A percentile compares a stretch with the other conserved stretches of the same genome.
Evolutionary conservation across 305 asterid genomes (phyloP).

Genomic region (Fraxinus ornus): DNA sequence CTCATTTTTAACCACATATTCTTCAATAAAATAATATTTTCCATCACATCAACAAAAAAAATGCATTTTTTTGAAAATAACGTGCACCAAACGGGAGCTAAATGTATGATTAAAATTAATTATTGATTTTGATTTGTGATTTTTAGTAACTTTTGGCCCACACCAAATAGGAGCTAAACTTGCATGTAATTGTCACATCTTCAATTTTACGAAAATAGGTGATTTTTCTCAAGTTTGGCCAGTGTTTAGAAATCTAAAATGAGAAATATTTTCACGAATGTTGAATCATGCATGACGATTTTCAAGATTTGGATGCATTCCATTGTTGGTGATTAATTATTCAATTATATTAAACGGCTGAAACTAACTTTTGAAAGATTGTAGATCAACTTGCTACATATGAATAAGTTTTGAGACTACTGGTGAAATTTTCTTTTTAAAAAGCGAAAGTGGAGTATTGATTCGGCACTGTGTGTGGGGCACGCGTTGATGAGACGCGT

Average conservation of each 20-base stretch:
- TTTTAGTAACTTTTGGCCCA: too few species aligned
- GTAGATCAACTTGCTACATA: background rate
- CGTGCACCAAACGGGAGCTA: too few species aligned
- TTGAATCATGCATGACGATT: background rate
- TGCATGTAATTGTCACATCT: background rate
- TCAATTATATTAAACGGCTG: background rate
- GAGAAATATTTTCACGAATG: background rate
- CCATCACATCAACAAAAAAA: too few species aligned
- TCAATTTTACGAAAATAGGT: background rate
- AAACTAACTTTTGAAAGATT: background rate
- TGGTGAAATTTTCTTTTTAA: background rate
- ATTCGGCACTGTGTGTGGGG: background rate
- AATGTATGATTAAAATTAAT: too few species aligned
- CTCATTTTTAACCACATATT: too few species aligned
- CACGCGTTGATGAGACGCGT: conserved; percentile 29
- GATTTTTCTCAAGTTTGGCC: background rate
- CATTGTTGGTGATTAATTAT: background rate
- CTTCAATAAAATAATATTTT: too few species aligned
- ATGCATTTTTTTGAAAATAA: too few species aligned
- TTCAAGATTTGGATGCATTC: background rate
- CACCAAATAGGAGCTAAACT: background rate
- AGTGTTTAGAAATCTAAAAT: background rate
- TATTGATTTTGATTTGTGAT: too few species aligned
- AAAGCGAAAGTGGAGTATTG: background rate
- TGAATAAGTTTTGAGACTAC: background rate